Conservation (phyloP, 83 land plant genomes). For the Larix sibirica region DNA sequence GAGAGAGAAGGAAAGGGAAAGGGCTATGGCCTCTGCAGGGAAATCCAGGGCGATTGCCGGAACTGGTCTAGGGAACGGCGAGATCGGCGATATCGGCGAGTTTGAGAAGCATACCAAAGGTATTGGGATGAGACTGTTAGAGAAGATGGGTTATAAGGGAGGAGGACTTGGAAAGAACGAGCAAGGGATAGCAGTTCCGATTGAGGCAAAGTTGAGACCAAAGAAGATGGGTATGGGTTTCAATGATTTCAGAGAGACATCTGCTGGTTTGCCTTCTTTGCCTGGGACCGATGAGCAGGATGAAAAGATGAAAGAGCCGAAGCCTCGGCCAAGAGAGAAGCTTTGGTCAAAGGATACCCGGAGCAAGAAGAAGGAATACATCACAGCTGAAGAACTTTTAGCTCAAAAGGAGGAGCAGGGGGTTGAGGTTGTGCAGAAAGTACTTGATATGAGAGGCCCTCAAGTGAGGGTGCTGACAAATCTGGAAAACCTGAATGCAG, state of each 20-base stretch:
- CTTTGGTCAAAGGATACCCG: slow-evolving; percentile 65
- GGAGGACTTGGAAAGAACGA: slow-evolving; percentile 93
- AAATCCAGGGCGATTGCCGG: slow-evolving; percentile 25
- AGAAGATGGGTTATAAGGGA: slow-evolving; percentile 93
- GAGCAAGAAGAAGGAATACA: slow-evolving; percentile 52
- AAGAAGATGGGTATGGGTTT: slow-evolving; percentile 98
- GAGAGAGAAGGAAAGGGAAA: slow-evolving; percentile 66
- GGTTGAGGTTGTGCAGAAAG: slow-evolving; percentile 72
- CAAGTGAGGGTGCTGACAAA: slow-evolving; percentile 83
- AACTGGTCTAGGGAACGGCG: slow-evolving; percentile 3
- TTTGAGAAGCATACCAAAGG: slow-evolving; percentile 91
- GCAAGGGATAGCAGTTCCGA: slow-evolving; percentile 87
- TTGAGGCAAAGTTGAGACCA: slow-evolving; percentile 86
- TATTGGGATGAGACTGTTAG: slow-evolving; percentile 79
- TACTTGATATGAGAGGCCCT: slow-evolving; percentile 95
- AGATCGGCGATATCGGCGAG: slow-evolving; percentile 39
- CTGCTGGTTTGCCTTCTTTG: slow-evolving; percentile 33
- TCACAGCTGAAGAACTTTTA: slow-evolving; percentile 79
- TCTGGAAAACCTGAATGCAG: slow-evolving; percentile 89
- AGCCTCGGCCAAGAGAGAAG: slow-evolving; percentile 59
- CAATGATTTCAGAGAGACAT: slow-evolving; percentile 78
- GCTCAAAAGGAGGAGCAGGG: slow-evolving; percentile 73
- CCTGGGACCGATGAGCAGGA: slow-evolving; percentile 48
- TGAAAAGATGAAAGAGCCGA: slow-evolving; percentile 37
- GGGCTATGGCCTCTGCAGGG: slow-evolving; percentile 9